A percentile compares a stretch with the other conserved stretches of the same genome.
These are phyloP conservation scores for Pythium apleroticum DNA, from an alignment of 352 stramenopile species.

Conservation along the genomic window DNA sequence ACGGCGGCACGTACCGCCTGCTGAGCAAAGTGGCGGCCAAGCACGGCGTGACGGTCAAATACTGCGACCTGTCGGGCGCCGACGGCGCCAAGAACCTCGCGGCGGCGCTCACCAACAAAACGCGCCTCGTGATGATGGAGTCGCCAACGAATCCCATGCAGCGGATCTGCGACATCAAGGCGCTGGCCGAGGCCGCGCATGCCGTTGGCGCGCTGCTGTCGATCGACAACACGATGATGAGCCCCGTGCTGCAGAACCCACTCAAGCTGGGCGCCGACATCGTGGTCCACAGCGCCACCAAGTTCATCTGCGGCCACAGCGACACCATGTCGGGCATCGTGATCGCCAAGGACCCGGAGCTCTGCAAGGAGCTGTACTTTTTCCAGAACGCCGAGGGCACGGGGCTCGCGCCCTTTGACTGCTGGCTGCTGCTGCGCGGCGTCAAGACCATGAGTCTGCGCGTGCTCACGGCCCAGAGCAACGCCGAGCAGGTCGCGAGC, in stretches of 20 bases:
- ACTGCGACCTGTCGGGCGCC: constrained; percentile 81
- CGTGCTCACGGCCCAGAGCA: constrained; percentile 77
- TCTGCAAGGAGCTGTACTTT: constrained; percentile 86
- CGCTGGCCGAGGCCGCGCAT: constrained; percentile 81
- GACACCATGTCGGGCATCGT: constrained; percentile 96
- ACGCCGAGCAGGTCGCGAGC: constrained; percentile 82
- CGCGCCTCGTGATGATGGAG: constrained; percentile 96
- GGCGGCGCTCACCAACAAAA: constrained; percentile 61
- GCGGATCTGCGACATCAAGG: constrained; percentile 92
- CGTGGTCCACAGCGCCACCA: constrained; percentile 96
- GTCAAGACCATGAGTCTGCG: constrained; percentile 90
- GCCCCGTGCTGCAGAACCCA: constrained; percentile 94
- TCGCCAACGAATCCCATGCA: constrained; percentile 97
- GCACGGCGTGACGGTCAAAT: constrained; percentile 75
- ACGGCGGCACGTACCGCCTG: constrained; percentile 95
- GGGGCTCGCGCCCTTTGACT: constrained; percentile 89
- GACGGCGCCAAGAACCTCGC: constrained; percentile 65
- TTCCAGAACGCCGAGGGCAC: constrained; percentile 90
- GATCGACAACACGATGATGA: constrained; percentile 97
- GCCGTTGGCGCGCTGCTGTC: constrained; percentile 76
- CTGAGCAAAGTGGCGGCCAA: constrained; percentile 88
- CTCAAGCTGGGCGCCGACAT: constrained; percentile 94
- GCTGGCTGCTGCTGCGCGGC: constrained; percentile 87
- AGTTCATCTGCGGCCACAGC: constrained; percentile 97
- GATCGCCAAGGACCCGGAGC: constrained; percentile 75